Base-by-base conservation (phyloP, 2,329 filamentous ascomycete species). In the Ophiocordyceps sinensis region DNA sequence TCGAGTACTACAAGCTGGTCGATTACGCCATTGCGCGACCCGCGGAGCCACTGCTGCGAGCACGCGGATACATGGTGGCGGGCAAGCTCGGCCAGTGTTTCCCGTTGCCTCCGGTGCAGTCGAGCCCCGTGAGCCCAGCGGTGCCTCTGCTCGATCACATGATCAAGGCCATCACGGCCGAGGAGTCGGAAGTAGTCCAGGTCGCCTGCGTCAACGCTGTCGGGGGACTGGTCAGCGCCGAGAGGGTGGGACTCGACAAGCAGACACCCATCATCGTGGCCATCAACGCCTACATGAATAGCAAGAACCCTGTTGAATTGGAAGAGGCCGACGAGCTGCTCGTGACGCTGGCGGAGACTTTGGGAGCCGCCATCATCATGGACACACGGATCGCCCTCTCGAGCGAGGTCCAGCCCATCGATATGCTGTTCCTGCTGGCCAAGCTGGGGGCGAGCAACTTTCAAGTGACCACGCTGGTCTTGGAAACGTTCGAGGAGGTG, bases 241-340 rank as follows among this genome's bases (percentile, higher is more conserved):
- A 71, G 60, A 53, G 67, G 67, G 64, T 72, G 3, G 54, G 63
- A 7, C 52, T 58, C 8, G 71, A 75, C 43, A 67, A 65, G 37
- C 87, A 94, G 56, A 51, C 67, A 1, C 64, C 68, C 17, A 69
- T 82, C 43, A 68, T 78, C 38, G 68, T 63, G n/a, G 72, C 78
- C 11, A 73, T 84, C 46, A 74, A 77, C 40, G 67, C 81, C 30
- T 98, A 88, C 61, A 73, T 96, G 49, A 74, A 80, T 36, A 67
- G 73, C 14, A 87, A 89, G 56, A 87, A 95, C 53, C 70, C 91
- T 38, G 76, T 75, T 40, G 88, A 95, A 15, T 73, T 94, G 38
- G 79, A 83, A 41, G 88, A 95, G 47, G 84, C 85, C 11, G 89
- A 96, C 50, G 91, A 98, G 58, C 74, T 96, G 41, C 78, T 95